Evolutionary conservation across 805 yeast genomes (phyloP).

Genomic region (Kodamaea lidongshanica): DNA sequence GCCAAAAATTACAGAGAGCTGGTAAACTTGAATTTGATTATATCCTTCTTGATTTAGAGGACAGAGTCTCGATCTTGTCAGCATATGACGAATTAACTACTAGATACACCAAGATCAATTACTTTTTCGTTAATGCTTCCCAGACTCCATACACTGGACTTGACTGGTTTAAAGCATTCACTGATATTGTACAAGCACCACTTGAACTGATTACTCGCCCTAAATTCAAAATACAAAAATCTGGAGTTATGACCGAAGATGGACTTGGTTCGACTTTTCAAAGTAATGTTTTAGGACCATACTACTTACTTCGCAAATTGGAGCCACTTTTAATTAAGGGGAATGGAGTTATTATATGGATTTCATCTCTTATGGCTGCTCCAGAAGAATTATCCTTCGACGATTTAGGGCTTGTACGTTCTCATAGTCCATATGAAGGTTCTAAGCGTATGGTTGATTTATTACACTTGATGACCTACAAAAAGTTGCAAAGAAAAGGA

Average conservation of each 20-base stretch:
- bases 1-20: slow-evolving; percentile 29
- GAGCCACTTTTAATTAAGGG: slow-evolving; percentile 58
- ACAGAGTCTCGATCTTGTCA: slow-evolving; percentile 76
- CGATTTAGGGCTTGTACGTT: slow-evolving; percentile 65
- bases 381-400: slow-evolving; percentile 66
- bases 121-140: slow-evolving; percentile 81
- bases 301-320: slow-evolving; percentile 68
- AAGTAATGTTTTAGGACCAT: slow-evolving; percentile 96
- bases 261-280: slow-evolving; percentile 85
- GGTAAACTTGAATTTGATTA: slow-evolving; percentile 80
- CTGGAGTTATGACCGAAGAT: slow-evolving; percentile 72
- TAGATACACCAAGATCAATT: slow-evolving; percentile 65
- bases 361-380: slow-evolving; percentile 75
- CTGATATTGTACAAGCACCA: slow-evolving; percentile 62
- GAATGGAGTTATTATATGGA: slow-evolving; percentile 60
- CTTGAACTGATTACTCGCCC: slow-evolving; percentile 84
- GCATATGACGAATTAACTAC: slow-evolving; percentile 67
- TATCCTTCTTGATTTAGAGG: slow-evolving; percentile 78
- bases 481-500: slow-evolving; percentile 37
- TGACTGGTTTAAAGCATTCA: slow-evolving; percentile 74
- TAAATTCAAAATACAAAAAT: slow-evolving; percentile 72
- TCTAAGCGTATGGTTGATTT: slow-evolving; percentile 84
- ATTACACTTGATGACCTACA: slow-evolving; percentile 66
- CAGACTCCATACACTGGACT: slow-evolving; percentile 84
- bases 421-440: slow-evolving; percentile 78